Evolutionary conservation across 257 asterid species (phyloP).

Genomic region (Nicotiana tomentosiformis): DNA sequence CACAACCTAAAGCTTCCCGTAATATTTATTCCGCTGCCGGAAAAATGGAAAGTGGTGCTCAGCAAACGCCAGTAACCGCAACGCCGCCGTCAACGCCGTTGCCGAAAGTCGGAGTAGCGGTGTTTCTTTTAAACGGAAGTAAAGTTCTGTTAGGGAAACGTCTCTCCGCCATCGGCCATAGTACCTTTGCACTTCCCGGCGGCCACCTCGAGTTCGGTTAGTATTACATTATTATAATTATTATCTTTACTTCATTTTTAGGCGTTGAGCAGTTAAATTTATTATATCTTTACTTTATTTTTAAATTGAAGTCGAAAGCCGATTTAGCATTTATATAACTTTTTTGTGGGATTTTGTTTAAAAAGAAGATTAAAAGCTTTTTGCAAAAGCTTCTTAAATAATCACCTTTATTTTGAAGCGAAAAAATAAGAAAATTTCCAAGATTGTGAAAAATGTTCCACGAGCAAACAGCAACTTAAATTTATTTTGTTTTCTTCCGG

Average conservation of each 20-base stretch:
- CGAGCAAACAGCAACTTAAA: neutral
- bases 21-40: neutral
- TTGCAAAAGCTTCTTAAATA: neutral
- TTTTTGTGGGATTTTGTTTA: neutral
- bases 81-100: neutral
- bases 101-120: constrained; percentile 52
- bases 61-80: neutral
- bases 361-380: neutral
- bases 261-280: neutral
- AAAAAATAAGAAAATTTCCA: neutral
- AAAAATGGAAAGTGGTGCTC: neutral
- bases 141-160: constrained; percentile 60
- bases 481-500: neutral
- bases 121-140: constrained; percentile 41
- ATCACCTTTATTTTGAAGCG: neutral
- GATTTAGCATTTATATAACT: too few relatives aligned
- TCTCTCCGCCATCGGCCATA: constrained; percentile 47
- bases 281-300: too few relatives aligned
- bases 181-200: constrained; percentile 61
- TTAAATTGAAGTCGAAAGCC: too few relatives aligned
- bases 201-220: constrained; percentile 80
- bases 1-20: neutral
- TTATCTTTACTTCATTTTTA: neutral
- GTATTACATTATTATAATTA: neutral
- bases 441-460: neutral